Evolutionary conservation across 2,329 filamentous ascomycete species (phyloP).

Genomic region (Tolypocladium paradoxum): DNA sequence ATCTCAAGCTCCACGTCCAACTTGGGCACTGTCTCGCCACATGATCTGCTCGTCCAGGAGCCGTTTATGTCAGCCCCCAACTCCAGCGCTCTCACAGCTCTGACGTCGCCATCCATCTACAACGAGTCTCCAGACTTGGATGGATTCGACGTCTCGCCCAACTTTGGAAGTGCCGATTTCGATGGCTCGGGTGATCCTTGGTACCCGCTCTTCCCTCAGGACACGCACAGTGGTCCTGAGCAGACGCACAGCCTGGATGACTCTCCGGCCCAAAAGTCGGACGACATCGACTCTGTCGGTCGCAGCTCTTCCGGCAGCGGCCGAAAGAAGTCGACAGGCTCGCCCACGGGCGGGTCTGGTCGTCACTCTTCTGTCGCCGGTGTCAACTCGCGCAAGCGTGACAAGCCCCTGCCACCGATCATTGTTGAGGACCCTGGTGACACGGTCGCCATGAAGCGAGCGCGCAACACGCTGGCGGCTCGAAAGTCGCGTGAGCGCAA

Average conservation of each 20-base stretch:
- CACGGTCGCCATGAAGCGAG: constrained; percentile 77
- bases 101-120: constrained; percentile 75
- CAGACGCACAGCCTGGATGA: constrained; percentile 18
- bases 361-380: constrained; percentile 62
- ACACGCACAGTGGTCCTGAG: constrained; percentile 16
- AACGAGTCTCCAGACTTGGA: constrained; percentile 70
- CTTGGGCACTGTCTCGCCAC: constrained; percentile 69
- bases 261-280: constrained; percentile 32
- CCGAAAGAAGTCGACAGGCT: constrained; percentile 36
- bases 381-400: constrained; percentile 62
- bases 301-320: constrained; percentile 27
- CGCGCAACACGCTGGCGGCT: constrained; percentile 84
- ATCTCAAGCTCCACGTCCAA: constrained; percentile 40
- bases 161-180: constrained; percentile 54
- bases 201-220: constrained; percentile 62
- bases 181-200: constrained; percentile 45
- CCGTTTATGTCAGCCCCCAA: constrained; percentile 66
- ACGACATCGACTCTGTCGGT: constrained; percentile 37
- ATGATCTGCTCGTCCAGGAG: constrained; percentile 65
- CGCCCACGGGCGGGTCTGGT: constrained; percentile 24
- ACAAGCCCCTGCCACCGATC: constrained; percentile 73
- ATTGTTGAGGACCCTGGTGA: constrained; percentile 64
- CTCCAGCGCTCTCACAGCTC: constrained; percentile 68
- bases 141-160: constrained; percentile 67
- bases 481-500: constrained; percentile 88